phyloP scores from a whole-genome alignment of 345 rosid genomes.

The Eucalyptus sp. region DNA sequence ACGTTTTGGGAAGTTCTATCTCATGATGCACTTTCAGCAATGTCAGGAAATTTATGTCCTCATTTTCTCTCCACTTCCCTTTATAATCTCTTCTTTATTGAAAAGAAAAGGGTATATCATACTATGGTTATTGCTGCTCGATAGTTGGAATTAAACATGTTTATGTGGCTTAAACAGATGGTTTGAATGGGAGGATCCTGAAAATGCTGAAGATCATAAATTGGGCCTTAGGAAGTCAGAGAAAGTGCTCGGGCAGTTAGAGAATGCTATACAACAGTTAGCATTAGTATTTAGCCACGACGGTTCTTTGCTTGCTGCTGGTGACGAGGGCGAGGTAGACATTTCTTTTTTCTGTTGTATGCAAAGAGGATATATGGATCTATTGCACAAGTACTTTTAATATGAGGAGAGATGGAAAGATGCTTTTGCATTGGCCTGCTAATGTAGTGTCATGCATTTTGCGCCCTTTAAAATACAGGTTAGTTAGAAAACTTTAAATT shows the following conservation, averaged over 20 bases:
- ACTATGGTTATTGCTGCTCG: too few species aligned
- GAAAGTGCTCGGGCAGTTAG: constrained; percentile 38
- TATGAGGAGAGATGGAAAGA: background rate
- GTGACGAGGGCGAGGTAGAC: constrained; percentile 83
- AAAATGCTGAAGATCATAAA: constrained; percentile 22
- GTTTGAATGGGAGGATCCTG: constrained; percentile 54
- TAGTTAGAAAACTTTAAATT: background rate
- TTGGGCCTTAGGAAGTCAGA: constrained; percentile 37
- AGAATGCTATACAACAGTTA: constrained; percentile 63
- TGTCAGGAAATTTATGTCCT: background rate
- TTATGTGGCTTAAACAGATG: constrained; percentile 19
- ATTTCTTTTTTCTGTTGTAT: background rate
- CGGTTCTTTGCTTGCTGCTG: constrained; percentile 61
- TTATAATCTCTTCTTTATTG: background rate
- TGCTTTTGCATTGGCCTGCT: background rate
- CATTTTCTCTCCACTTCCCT: background rate
- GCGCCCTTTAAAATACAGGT: background rate
- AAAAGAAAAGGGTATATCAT: background rate
- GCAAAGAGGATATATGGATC: background rate
- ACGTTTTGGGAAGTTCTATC: background rate
- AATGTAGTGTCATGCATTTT: background rate
- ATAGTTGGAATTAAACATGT: background rate
- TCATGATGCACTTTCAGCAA: background rate
- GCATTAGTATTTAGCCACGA: constrained; percentile 59
- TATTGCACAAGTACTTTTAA: background rate